Evolutionary conservation across 2,329 filamentous ascomycete genomes (phyloP), one percentile per base, ranked within the genome.

Genomic region (Aureobasidium subglaciale): DNA sequence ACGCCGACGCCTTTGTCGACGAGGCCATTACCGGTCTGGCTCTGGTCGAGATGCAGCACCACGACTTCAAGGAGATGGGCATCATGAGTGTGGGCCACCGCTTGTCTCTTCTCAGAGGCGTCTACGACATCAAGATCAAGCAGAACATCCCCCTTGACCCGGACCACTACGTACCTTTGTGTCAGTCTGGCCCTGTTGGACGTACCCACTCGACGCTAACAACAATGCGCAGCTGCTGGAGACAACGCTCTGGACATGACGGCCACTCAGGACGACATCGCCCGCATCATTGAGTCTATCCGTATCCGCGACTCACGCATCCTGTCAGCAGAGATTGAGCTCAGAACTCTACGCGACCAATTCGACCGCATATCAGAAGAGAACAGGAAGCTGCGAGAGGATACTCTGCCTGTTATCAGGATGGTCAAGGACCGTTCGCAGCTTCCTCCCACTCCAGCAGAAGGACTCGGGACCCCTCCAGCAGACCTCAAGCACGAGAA

Each of bases 11-110:
- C 20, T 95, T 96, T 69, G 77, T 93, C 71, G 93, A 96, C 66
- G 95, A 99, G 68, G 90, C 90, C 61, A 95, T 99, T 63, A 86
- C 91, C 34, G 93, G 93, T 61, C 90, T 97, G 69, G 92, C 89
- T 52, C 77, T 99, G 60, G 83, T 96, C 56, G 89, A 89, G 37
- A 75, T 99, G 60, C 86, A 88, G 60, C 93, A 97, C 68, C 88
- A 95, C 56, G 92, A 97, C 68, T 77, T 99, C 64, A 96, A 95
- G 72, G 90, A 95, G 68, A 92, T 97, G 85, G 91, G 91, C 45
- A 88, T 99, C 61, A 78, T 79, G 60, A 97, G 92, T 73, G 90
- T 96, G 45, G 93, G 93, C 37, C 93, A 99, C 74, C 86, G 93
- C 58, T 78, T 99, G 64, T 95, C 90, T 20, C 95, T 99, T 57